Evolutionary conservation across 805 yeast species (phyloP), one percentile per base, ranked within the genome.

Genomic region (Saccharomyces eubayanus): DNA sequence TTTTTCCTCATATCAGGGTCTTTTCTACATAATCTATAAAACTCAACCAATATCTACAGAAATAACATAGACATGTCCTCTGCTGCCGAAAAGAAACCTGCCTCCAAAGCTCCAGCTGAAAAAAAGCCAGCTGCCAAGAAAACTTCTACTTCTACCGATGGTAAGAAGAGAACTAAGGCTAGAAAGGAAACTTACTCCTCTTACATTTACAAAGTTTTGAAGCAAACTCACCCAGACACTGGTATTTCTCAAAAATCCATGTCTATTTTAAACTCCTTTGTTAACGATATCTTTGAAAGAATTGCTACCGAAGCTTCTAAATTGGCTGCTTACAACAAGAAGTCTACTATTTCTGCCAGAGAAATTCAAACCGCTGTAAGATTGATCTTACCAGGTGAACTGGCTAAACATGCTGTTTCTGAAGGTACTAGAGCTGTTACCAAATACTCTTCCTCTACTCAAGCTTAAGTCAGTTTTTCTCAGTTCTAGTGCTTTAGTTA

Each of bases 361-460:
- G 97, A 91, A 80, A 91, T 91, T 70, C 97, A 91, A 82, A 91
- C 97, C 66, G 97, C 98, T 66, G 97, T 91, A 63, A 89, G 97
- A 84, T 85, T 91, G 71, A 90, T 91, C 77, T 85, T 91, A 69
- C 98, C 98, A 66, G 97, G 97, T 84, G 97, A 91, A 81, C 82
- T 91, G 74, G 96, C 97, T 67, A 90, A 90, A 83, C 97, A 91
- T 79, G 97, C 97, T 71, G 96, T 90, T 68, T 87, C 96, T 68
- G 98, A 91, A 80, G 97, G 97, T 82, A 89, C 96, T 67, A 88
- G 96, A 84, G 96, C 97, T 74, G 96, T 89, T 69, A 88, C 96
- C 76, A 89, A 89, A 81, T 89, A 89, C 83, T 86, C 96, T 69
- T 85, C 96, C 71, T 71, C 77, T 51, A 68, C 74, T 61, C 71